Base-by-base conservation (phyloP, 257 asterid species). In the Solanum chiquidenum region DNA sequence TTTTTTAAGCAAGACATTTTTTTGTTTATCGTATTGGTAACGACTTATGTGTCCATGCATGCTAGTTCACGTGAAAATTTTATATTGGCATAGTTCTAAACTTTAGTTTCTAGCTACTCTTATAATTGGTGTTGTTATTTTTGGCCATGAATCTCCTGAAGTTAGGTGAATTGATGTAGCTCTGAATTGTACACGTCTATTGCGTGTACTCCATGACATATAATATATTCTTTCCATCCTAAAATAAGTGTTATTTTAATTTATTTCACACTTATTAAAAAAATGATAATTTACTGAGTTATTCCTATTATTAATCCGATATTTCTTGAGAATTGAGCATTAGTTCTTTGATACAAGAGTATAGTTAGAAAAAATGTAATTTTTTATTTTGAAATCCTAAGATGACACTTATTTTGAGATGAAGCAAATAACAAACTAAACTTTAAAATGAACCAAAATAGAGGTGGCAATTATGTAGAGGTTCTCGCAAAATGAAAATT, bases 71-170 rank as follows among this genome's bases (percentile, higher is more conserved):
- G 77, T 75, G 77, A 74, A 37, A 21, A 74, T 74, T 74, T 27
- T 34, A 33, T 18, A 31, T 72, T 72, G 40, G n/a, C 40, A 71
- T 14, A 7, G 76, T 14, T 31, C n/a, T 69, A 69, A 72, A 34
- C 13, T 73, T 34, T 2, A 18, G 82, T 73, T 34, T 73, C 49
- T 73, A 73, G 29, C 82, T 12, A 35, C 46, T 7, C 14, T 62
- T 4, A 55, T 55, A n/a, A 21, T 37, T 21, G 9, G 4, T 74
- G 21, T 49, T 52, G 13, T 25, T 29, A 86, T 46, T 55, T 86
- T 49, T 64, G 86, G 38, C 84, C 89, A 42, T 82, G 77, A 74
- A 82, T 88, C 89, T 83, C 89, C 79, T 90, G 83, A 83, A 86
- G 84, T 84, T 77, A 87, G 83, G 69, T 27, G 90, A 86, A 62